Percentiles rank a stretch among this genome's conserved stretches.
Conservation (phyloP, 176 grass and related monocot genomes). For the Pharus latifolius region DNA sequence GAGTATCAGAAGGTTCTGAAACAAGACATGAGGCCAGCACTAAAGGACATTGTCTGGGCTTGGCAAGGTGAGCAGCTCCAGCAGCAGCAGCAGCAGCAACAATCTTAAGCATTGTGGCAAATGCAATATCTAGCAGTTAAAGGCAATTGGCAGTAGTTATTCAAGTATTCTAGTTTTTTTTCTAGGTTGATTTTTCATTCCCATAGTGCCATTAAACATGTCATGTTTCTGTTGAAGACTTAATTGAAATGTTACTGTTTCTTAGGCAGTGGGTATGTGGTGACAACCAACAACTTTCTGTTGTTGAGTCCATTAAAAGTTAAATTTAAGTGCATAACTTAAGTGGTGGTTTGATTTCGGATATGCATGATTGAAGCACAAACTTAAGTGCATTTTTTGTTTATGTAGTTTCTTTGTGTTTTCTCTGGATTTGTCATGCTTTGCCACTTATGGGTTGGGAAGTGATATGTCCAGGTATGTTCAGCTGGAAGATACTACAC, state of each 20-base stretch:
- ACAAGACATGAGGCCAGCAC: constrained; percentile 51
- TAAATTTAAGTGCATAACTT: no score
- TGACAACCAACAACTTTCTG: not conserved
- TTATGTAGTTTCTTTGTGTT: not conserved
- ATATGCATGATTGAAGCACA: no score
- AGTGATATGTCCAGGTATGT: not conserved
- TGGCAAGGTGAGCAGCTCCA: constrained; percentile 64
- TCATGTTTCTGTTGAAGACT: not conserved
- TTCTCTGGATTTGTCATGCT: not conserved
- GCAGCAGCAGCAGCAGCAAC: not conserved
- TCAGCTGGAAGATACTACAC: not conserved
- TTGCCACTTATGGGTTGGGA: not conserved
- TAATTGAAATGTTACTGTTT: not conserved
- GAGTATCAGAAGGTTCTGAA: constrained; percentile 64
- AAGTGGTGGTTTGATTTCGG: no score
- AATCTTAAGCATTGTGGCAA: not conserved
- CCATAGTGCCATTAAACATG: not conserved
- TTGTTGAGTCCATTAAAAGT: not conserved
- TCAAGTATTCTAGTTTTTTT: not conserved
- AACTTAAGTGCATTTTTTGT: no score
- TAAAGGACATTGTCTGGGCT: constrained; percentile 89
- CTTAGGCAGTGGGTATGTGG: not conserved
- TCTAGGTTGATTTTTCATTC: not conserved
- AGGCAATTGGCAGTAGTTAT: not conserved
- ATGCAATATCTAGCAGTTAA: not conserved